Evolutionary conservation across 2,329 filamentous ascomycete genomes (phyloP).

Genomic region (Colletotrichum tabaci): DNA sequence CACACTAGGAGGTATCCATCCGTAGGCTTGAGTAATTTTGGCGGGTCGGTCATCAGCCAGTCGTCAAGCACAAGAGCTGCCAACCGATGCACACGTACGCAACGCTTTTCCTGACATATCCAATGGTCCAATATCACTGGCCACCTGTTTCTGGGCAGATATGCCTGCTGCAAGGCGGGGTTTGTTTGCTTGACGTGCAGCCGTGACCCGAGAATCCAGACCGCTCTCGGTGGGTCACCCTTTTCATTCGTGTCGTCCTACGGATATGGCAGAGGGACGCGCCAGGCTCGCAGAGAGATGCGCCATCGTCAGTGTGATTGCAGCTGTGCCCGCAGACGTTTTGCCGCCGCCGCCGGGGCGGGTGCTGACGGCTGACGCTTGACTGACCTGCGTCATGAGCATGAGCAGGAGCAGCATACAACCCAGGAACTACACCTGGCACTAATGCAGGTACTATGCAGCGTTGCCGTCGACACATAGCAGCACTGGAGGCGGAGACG

Average conservation of each 20-base stretch:
- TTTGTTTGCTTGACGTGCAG: constrained; percentile 29
- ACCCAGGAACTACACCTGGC: constrained; percentile 4
- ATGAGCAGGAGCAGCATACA: neutral
- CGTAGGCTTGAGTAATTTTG: constrained; percentile 27
- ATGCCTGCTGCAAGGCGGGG: constrained; percentile 13
- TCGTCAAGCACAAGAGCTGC: constrained; percentile 4
- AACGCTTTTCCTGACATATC: constrained; percentile 22
- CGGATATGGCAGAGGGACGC: constrained; percentile 3
- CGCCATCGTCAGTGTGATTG: constrained; percentile 23
- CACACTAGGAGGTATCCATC: neutral
- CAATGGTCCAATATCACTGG: constrained; percentile 7
- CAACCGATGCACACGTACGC: constrained; percentile 18
- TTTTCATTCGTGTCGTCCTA: constrained; percentile 12
- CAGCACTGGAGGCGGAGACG: constrained; percentile 7
- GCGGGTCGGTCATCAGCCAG: constrained; percentile 11
- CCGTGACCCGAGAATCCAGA: constrained; percentile 34
- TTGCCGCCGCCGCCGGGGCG: constrained; percentile 2
- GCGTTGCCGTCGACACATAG: constrained; percentile 6
- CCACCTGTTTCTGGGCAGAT: constrained; percentile 13
- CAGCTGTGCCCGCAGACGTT: constrained; percentile 20
- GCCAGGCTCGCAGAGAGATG: constrained; percentile 3
- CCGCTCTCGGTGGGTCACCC: constrained; percentile 26
- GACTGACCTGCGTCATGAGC: constrained; percentile 31
- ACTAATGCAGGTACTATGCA: constrained; percentile 39
- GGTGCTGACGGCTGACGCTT: constrained; percentile 28